These are phyloP conservation scores for Mycosphaerelloides madeirae DNA, from an alignment of 2,329 filamentous ascomycete genomes.

Conservation along the genomic window DNA sequence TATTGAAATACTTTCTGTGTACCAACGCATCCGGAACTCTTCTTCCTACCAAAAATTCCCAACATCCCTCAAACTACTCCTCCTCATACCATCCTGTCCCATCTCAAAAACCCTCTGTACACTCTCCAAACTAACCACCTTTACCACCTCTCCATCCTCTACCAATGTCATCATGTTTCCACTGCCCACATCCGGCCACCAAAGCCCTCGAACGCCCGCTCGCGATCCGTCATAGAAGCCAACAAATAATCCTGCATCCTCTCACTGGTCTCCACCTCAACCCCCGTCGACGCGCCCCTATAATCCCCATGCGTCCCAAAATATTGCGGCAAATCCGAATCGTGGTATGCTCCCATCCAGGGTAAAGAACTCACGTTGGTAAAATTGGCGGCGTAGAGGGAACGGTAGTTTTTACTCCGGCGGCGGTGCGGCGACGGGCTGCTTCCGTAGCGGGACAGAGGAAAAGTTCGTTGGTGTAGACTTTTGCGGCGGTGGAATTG, in stretches of 20 bases:
- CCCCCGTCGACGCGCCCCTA: background rate
- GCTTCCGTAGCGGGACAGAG: background rate
- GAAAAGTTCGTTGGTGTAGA: background rate
- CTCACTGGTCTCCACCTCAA: background rate
- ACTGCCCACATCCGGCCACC: background rate
- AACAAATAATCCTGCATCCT: background rate
- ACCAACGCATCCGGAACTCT: too few relatives aligned
- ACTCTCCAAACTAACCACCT: background rate
- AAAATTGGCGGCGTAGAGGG: conserved; percentile 32
- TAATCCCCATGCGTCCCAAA: conserved; percentile 33
- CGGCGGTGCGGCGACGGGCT: conserved; percentile 10
- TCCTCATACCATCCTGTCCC: too few relatives aligned
- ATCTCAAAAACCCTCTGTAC: background rate
- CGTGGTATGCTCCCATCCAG: conserved; percentile 30
- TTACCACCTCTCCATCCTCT: background rate
- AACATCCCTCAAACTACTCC: too few relatives aligned
- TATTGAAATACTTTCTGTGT: too few relatives aligned
- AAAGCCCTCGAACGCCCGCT: background rate
- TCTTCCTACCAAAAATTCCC: too few relatives aligned
- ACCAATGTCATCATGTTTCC: background rate
- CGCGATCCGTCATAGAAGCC: background rate
- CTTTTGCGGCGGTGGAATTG: too few relatives aligned
- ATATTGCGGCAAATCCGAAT: conserved; percentile 31
- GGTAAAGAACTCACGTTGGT: conserved; percentile 14
- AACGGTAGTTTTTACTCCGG: conserved; percentile 33